Conservation (phyloP, 306 rosid genomes). For the Chamaecrista fasciculata region DNA sequence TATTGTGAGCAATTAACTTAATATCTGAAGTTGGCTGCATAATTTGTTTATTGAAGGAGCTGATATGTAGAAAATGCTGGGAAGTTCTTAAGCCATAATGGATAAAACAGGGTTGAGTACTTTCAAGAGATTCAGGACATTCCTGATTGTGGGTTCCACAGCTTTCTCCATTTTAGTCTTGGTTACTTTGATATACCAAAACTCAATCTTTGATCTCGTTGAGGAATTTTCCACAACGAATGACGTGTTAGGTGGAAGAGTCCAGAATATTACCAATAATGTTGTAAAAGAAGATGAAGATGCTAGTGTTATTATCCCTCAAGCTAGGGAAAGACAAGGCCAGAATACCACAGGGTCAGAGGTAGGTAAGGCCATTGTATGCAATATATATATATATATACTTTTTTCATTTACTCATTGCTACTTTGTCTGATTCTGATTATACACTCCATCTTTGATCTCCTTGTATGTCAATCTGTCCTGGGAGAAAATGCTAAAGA, state of each 20-base stretch:
- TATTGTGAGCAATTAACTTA: not conserved
- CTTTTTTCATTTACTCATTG: not conserved
- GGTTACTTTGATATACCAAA: not conserved
- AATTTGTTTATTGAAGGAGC: not conserved
- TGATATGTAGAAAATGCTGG: not conserved
- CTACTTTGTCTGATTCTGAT: not conserved
- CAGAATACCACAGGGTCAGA: conserved; percentile 13
- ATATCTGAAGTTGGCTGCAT: not conserved
- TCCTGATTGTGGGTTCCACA: not conserved
- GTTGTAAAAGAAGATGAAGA: not conserved
- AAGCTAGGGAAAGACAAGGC: not conserved
- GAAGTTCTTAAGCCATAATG: not conserved
- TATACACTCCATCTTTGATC: not conserved
- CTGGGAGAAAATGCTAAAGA: not conserved
- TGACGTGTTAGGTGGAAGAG: not conserved
- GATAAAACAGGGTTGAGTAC: not conserved
- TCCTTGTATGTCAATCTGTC: not conserved
- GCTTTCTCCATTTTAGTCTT: not conserved
- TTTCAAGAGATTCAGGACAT: conserved; percentile 10
- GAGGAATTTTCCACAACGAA: not conserved
- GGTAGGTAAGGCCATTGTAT: conserved; percentile 11
- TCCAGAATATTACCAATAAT: not conserved
- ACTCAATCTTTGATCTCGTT: not conserved
- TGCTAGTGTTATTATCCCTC: not conserved
- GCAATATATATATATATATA: not conserved